These are phyloP conservation scores for Helianthus tuberosus DNA, from an alignment of 129 eudicot species.

Conservation along the genomic window DNA sequence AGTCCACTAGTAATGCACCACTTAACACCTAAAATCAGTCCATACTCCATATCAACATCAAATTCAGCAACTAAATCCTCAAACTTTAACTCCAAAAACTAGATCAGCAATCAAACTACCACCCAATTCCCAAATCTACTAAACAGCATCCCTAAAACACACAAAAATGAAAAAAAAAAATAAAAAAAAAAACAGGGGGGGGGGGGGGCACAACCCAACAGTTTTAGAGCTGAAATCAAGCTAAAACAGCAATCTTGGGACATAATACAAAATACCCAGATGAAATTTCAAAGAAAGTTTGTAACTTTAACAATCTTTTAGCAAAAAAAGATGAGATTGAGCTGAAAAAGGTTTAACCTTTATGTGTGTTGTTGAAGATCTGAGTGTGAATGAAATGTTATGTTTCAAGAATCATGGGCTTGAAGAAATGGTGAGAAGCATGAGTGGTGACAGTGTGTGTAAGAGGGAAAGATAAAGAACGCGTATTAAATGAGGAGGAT, in stretches of 20 bases:
- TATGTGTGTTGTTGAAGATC: slow-evolving; percentile 6
- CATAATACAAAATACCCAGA: not conserved
- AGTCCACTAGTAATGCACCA: not conserved
- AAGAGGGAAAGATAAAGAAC: not conserved
- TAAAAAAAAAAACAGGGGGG: no score
- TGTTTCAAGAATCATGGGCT: not conserved
- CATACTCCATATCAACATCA: not conserved
- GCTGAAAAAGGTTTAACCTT: slow-evolving; percentile 5
- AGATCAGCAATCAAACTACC: slow-evolving; percentile 14
- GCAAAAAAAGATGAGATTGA: no score
- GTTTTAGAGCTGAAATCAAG: not conserved
- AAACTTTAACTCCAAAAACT: no score
- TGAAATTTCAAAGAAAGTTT: not conserved
- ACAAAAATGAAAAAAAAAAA: not conserved
- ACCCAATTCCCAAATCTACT: not conserved
- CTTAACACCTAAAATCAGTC: not conserved
- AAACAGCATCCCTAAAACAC: not conserved
- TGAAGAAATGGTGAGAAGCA: not conserved
- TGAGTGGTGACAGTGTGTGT: not conserved
- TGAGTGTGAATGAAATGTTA: not conserved
- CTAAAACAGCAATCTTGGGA: not conserved
- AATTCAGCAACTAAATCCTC: not conserved
- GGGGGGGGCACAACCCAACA: not conserved
- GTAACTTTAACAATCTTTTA: not conserved
- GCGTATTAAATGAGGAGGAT: not conserved